phyloP scores from a whole-genome alignment of 176 grass and related monocot genomes.

The Panicum miliaceum region DNA sequence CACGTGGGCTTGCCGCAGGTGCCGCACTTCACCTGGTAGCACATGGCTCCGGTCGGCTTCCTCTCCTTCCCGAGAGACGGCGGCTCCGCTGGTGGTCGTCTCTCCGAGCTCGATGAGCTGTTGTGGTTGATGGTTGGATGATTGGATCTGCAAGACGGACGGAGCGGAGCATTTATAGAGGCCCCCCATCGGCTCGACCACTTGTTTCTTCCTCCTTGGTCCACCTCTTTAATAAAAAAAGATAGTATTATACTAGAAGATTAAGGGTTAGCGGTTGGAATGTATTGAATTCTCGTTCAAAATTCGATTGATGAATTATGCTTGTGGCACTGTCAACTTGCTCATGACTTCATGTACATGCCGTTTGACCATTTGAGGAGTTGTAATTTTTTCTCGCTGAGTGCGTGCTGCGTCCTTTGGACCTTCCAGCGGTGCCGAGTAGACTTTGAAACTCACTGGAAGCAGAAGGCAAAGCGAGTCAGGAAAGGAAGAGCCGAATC shows the following conservation, averaged over 20 bases:
- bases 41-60: constrained; percentile 48
- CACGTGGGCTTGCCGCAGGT: constrained; percentile 74
- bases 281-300: neutral
- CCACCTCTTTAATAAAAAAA: neutral
- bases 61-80: neutral
- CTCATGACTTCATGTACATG: no score
- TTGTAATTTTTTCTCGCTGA: no score
- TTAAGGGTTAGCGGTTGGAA: neutral
- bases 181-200: neutral
- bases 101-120: neutral
- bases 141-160: neutral
- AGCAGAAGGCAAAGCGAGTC: neutral
- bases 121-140: no score
- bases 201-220: neutral
- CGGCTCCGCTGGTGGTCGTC: neutral
- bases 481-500: neutral
- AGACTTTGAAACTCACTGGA: neutral
- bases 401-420: neutral
- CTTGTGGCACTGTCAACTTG: no score
- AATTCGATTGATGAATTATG: neutral
- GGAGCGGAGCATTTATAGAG: neutral
- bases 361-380: no score
- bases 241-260: neutral
- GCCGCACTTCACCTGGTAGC: constrained; percentile 74
- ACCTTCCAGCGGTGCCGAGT: neutral